Conservation (phyloP, 1,284 basidiomycete genomes). For the Apiotrichum brassicae region DNA sequence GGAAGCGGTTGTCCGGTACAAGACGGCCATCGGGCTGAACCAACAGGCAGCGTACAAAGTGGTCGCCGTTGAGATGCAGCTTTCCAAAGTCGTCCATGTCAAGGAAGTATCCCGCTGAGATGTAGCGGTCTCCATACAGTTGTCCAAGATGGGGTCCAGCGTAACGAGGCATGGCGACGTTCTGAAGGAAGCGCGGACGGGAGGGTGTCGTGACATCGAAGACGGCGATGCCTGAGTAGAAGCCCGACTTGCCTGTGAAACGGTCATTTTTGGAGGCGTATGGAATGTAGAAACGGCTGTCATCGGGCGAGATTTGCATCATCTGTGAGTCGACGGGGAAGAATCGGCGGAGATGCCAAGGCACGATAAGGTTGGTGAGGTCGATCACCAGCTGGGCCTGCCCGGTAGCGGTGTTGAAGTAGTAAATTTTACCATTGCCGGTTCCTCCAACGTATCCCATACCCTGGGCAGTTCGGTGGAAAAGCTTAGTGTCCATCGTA, state of each 20-base stretch:
- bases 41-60: slow-evolving; percentile 8
- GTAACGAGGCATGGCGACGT: slow-evolving; percentile 8
- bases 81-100: slow-evolving; percentile 17
- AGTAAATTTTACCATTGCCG: slow-evolving; percentile 12
- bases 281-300: slow-evolving; percentile 12
- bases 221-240: slow-evolving; percentile 10
- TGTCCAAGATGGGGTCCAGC: slow-evolving; percentile 14
- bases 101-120: slow-evolving; percentile 15
- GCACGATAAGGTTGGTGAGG: slow-evolving; percentile 7
- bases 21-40: slow-evolving; percentile 7
- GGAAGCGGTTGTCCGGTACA: slow-evolving; percentile 6
- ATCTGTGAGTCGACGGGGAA: slow-evolving; percentile 10
- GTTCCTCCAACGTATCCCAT: slow-evolving; percentile 15
- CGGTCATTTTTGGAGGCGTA: slow-evolving; percentile 7
- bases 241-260: slow-evolving; percentile 1
- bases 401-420: slow-evolving; percentile 6
- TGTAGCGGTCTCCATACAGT: slow-evolving; percentile 9
- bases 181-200: slow-evolving; percentile 4
- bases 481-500: slow-evolving; percentile 11
- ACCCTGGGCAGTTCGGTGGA: slow-evolving; percentile 6
- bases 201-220: slow-evolving; percentile 12
- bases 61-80: slow-evolving; percentile 17
- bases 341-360: neutral
- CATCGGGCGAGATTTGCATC: slow-evolving; percentile 12
- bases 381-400: slow-evolving; percentile 7